Conservation (phyloP, 2,329 filamentous ascomycete species). For the Aureobasidium sp. region DNA sequence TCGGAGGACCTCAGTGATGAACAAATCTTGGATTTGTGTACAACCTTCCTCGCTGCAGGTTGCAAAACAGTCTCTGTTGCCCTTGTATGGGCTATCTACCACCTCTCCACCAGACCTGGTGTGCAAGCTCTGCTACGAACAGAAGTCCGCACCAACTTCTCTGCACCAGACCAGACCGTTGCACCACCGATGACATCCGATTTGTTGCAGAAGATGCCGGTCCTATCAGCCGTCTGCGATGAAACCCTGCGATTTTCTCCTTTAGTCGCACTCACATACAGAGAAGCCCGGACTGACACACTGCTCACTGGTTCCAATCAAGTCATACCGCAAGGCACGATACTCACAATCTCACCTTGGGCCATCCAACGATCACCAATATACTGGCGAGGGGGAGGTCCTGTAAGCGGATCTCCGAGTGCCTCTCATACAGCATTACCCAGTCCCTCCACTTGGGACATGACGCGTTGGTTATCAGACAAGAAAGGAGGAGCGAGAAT, state of each 20-base stretch:
- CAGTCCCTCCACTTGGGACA: not conserved
- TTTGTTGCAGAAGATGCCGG: not conserved
- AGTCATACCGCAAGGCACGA: not conserved
- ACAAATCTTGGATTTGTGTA: not conserved
- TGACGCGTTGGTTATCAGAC: slow-evolving; percentile 1
- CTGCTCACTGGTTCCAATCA: not conserved
- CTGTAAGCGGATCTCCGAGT: not conserved
- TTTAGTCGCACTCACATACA: not conserved
- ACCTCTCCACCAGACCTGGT: not conserved
- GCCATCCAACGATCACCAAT: not conserved
- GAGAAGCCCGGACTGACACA: not conserved
- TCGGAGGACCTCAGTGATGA: not conserved
- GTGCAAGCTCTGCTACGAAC: slow-evolving; percentile 4
- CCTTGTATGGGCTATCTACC: not conserved
- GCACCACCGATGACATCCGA: not conserved
- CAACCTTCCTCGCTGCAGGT: slow-evolving; percentile 1
- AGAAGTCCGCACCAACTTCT: not conserved
- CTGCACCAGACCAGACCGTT: not conserved
- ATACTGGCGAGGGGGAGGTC: not conserved
- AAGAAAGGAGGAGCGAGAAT: slow-evolving; percentile 12
- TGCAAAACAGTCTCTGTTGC: slow-evolving; percentile 1
- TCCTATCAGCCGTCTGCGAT: not conserved
- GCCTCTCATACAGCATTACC: not conserved
- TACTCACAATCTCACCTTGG: slow-evolving; percentile 10
- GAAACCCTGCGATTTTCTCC: slow-evolving; percentile 5